Conservation (phyloP, 1,284 basidiomycete species). For the Leccinum fallax region DNA sequence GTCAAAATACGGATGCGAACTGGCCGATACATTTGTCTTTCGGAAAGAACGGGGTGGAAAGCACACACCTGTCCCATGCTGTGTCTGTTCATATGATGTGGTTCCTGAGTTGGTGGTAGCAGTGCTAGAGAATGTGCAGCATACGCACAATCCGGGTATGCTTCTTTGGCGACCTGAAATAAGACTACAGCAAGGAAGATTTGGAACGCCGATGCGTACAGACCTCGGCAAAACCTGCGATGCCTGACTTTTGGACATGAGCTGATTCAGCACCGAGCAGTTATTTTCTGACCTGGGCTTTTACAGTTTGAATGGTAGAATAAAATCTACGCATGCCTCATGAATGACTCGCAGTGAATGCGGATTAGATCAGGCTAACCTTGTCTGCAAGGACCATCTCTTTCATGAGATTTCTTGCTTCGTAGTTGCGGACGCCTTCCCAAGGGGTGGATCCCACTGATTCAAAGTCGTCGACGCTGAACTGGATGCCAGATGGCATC, state of each 20-base stretch:
- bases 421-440: constrained; percentile 92
- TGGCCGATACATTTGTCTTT: constrained; percentile 28
- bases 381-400: constrained; percentile 87
- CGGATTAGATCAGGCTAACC: constrained; percentile 43
- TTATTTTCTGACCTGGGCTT: constrained; percentile 61
- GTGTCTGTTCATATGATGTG: constrained; percentile 57
- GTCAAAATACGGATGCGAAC: constrained; percentile 89
- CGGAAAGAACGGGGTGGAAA: constrained; percentile 2
- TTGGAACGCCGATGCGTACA: constrained; percentile 16
- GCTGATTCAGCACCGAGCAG: background rate
- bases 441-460: constrained; percentile 74
- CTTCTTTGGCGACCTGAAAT: constrained; percentile 73
- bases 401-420: constrained; percentile 92
- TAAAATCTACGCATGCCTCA: constrained; percentile 48
- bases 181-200: constrained; percentile 5
- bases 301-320: constrained; percentile 97
- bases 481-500: constrained; percentile 48
- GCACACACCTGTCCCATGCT: constrained; percentile 81
- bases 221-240: constrained; percentile 84
- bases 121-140: constrained; percentile 7
- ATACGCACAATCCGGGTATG: constrained; percentile 86
- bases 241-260: constrained; percentile 50
- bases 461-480: constrained; percentile 91
- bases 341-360: background rate
- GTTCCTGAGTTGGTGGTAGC: constrained; percentile 16